Conservation (phyloP, 805 yeast species). For the Candida namnaoensis region DNA sequence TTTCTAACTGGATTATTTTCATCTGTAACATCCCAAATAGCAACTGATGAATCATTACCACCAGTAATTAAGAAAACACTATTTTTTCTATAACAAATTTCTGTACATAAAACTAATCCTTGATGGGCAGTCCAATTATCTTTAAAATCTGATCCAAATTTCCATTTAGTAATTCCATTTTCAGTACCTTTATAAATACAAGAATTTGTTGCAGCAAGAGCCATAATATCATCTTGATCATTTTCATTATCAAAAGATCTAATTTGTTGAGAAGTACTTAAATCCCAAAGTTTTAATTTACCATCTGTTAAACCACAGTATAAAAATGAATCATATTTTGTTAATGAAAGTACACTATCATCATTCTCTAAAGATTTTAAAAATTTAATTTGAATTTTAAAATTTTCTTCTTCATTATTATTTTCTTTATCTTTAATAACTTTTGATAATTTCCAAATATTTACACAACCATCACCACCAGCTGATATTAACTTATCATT, state of each 20-base stretch:
- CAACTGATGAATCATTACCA: slow-evolving; percentile 58
- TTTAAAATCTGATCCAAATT: slow-evolving; percentile 33
- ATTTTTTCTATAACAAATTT: slow-evolving; percentile 30
- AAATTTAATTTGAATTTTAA: slow-evolving; percentile 7
- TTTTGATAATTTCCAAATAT: slow-evolving; percentile 56
- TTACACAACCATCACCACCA: slow-evolving; percentile 89
- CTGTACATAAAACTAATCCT: slow-evolving; percentile 51
- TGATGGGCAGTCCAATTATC: slow-evolving; percentile 43
- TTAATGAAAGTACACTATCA: slow-evolving; percentile 65
- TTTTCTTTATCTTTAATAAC: slow-evolving; percentile 2
- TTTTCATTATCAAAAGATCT: slow-evolving; percentile 30
- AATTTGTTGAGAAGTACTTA: slow-evolving; percentile 68
- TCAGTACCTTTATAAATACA: slow-evolving; percentile 53
- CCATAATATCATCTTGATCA: slow-evolving; percentile 42
- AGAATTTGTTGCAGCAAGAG: slow-evolving; percentile 46
- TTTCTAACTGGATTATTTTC: slow-evolving; percentile 4
- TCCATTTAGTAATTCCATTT: slow-evolving; percentile 41
- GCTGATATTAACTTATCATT: slow-evolving; percentile 49
- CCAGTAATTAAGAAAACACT: slow-evolving; percentile 52
- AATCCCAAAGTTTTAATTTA: slow-evolving; percentile 75
- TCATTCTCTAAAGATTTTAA: slow-evolving; percentile 45
- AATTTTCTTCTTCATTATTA: too few relatives aligned
- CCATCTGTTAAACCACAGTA: slow-evolving; percentile 82
- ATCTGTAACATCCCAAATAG: slow-evolving; percentile 56
- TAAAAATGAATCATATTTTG: slow-evolving; percentile 54